Evolutionary conservation across 805 yeast genomes (phyloP).

Genomic region (Pichia scutulata): DNA sequence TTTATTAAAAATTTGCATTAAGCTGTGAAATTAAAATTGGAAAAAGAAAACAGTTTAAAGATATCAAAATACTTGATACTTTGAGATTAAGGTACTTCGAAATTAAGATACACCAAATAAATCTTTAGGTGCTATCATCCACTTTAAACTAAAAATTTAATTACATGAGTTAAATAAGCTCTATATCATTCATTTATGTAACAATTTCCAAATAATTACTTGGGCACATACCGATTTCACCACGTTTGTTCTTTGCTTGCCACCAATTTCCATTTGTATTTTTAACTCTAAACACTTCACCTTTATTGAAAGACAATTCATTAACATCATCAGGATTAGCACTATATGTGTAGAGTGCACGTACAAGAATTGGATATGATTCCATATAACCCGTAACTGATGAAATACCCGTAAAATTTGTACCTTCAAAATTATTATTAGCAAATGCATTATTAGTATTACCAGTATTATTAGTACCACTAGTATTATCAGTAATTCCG

Average conservation of each 20-base stretch:
- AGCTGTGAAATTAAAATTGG: no score
- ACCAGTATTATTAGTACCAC: neutral
- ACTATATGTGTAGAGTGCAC: constrained; percentile 76
- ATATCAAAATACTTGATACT: no score
- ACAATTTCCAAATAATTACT: constrained; percentile 83
- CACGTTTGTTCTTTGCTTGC: constrained; percentile 87
- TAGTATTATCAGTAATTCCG: neutral
- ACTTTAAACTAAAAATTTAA: no score
- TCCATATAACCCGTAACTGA: constrained; percentile 12
- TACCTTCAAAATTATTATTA: neutral
- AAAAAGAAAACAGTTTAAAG: no score
- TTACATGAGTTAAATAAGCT: neutral
- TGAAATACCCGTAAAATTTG: constrained; percentile 8
- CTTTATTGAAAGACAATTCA: constrained; percentile 84
- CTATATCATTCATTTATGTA: constrained; percentile 22
- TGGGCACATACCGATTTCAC: constrained; percentile 95
- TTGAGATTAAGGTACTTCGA: no score
- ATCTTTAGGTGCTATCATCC: neutral
- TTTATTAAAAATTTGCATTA: no score
- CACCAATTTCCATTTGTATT: constrained; percentile 98
- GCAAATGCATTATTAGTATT: neutral
- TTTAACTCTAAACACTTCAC: constrained; percentile 84
- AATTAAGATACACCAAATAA: no score
- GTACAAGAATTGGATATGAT: constrained; percentile 72
- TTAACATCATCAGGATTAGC: constrained; percentile 92